Conservation (phyloP, 176 grass and related monocot genomes). For the Cenchrus americanus region DNA sequence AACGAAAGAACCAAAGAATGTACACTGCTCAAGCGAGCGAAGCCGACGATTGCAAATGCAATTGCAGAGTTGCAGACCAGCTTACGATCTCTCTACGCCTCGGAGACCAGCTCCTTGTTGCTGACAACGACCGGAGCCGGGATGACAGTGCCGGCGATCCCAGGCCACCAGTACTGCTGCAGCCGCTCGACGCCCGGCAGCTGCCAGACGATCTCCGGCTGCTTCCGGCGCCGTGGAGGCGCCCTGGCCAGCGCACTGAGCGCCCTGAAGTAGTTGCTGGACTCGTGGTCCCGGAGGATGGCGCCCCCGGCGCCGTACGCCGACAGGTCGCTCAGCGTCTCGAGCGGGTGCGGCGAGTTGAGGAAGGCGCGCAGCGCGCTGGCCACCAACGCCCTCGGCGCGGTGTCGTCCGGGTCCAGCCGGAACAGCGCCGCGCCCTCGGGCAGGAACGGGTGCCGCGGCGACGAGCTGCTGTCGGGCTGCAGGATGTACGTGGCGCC, state of each 20-base stretch:
- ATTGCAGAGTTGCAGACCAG: neutral
- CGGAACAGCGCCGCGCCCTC: conserved; percentile 78
- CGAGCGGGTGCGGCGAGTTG: conserved; percentile 95
- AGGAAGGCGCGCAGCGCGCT: conserved; percentile 82
- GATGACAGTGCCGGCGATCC: conserved; percentile 49
- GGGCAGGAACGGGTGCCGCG: conserved; percentile 80
- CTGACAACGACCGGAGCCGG: conserved; percentile 25
- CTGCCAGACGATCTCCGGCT: conserved; percentile 57
- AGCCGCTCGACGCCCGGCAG: conserved; percentile 63
- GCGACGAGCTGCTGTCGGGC: conserved; percentile 65
- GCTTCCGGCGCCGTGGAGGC: conserved; percentile 44
- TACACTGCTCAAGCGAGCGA: conserved; percentile 32
- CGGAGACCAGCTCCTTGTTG: conserved; percentile 62
- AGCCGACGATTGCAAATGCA: conserved; percentile 7
- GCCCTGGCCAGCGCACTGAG: conserved; percentile 60
- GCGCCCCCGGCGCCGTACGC: conserved; percentile 87
- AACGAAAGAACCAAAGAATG: conserved; percentile 58
- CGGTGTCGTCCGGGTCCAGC: conserved; percentile 42
- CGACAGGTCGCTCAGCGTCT: conserved; percentile 86
- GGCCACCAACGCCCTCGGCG: conserved; percentile 49
- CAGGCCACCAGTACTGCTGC: conserved; percentile 75
- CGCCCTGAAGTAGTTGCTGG: conserved; percentile 84
- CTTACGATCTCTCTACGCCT: conserved; percentile 8
- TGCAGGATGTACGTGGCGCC: conserved; percentile 91
- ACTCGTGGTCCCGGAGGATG: conserved; percentile 96